Conservation (phyloP, 768 basidiomycete species). For the Daedaleopsis sinensis region DNA sequence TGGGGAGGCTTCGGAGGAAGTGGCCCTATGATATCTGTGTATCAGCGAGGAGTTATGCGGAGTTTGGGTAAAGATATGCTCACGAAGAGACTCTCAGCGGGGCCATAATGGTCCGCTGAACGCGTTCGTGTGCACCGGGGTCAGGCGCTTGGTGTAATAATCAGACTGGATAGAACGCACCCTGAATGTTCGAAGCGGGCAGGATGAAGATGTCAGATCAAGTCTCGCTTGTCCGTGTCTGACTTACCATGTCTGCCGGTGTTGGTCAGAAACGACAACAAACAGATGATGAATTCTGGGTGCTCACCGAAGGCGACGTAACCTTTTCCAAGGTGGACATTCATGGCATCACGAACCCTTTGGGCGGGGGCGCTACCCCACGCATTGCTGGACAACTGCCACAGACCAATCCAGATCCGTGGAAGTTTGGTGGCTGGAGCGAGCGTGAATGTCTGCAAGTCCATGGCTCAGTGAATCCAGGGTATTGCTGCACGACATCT, state of each 20-base stretch:
- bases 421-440: constrained; percentile 49
- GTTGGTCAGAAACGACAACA: neutral
- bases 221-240: neutral
- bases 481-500: constrained; percentile 33
- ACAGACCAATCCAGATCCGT: constrained; percentile 76
- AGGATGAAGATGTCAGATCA: neutral
- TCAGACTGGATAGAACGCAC: constrained; percentile 9
- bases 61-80: constrained; percentile 20
- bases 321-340: constrained; percentile 56
- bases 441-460: constrained; percentile 13
- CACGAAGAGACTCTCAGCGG: constrained; percentile 79
- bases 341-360: constrained; percentile 69
- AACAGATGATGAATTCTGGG: neutral
- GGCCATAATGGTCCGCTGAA: constrained; percentile 84
- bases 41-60: constrained; percentile 2
- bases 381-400: constrained; percentile 82
- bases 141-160: neutral
- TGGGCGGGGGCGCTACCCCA: constrained; percentile 74
- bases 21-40: constrained; percentile 56
- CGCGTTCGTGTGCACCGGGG: constrained; percentile 12
- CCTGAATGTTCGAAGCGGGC: constrained; percentile 5
- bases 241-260: constrained; percentile 57
- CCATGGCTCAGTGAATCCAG: constrained; percentile 53
- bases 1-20: constrained; percentile 53
- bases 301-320: constrained; percentile 61